Conservation (phyloP, 202 grass and related monocot genomes). For the Panicum virgatum region DNA sequence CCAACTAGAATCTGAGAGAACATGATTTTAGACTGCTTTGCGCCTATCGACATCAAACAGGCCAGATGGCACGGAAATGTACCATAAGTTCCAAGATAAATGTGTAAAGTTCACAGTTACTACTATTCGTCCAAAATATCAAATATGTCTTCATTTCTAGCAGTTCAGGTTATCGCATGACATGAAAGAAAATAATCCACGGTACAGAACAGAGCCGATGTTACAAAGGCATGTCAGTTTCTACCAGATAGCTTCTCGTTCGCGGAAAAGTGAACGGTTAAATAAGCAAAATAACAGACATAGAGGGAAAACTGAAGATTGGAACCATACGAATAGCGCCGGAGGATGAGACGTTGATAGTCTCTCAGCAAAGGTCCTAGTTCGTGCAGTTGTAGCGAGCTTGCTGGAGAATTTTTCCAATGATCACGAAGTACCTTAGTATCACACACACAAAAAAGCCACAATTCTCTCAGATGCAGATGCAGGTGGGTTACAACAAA, state of each 20-base stretch:
- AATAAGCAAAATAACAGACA: constrained; percentile 17
- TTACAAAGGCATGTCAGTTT: not conserved
- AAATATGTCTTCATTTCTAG: constrained; percentile 13
- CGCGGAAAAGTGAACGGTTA: not conserved
- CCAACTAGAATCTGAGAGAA: not conserved
- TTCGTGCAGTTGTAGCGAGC: constrained; percentile 71
- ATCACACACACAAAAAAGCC: constrained; percentile 30
- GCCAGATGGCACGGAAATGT: not conserved
- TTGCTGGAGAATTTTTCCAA: constrained; percentile 63
- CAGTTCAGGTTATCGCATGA: constrained; percentile 2
- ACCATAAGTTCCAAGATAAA: constrained; percentile 13
- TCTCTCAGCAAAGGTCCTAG: constrained; percentile 76
- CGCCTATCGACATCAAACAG: not conserved
- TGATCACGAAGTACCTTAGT: constrained; percentile 74
- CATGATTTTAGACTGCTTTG: constrained; percentile 11
- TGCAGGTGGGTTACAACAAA: constrained; percentile 10
- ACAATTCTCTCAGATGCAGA: constrained; percentile 18
- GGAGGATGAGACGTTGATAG: constrained; percentile 75
- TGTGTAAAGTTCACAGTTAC: constrained; percentile 2
- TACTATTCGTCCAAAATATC: not conserved
- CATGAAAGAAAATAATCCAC: constrained; percentile 21
- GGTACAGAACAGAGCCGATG: constrained; percentile 5
- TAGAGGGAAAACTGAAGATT: constrained; percentile 7
- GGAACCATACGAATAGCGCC: constrained; percentile 49
- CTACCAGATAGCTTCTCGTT: constrained; percentile 8